Evolutionary conservation across 192 early-diverging fungal genomes (phyloP).

Genomic region (Umbelopsis ramanniana): DNA sequence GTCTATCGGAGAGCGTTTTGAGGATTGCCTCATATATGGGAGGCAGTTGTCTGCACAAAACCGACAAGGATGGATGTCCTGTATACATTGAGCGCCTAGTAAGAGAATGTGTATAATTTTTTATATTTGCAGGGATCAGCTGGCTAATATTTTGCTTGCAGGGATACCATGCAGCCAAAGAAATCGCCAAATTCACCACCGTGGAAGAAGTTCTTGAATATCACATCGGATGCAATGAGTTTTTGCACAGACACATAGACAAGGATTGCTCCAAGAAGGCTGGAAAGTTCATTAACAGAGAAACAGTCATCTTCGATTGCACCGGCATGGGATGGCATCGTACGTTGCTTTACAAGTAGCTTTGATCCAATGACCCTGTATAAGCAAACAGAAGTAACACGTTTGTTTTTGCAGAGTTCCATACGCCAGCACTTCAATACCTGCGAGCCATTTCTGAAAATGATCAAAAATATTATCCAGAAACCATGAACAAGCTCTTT

Average conservation of each 20-base stretch:
- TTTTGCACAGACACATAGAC: slow-evolving; percentile 70
- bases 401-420: slow-evolving; percentile 46
- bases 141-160: slow-evolving; percentile 20
- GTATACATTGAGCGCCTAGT: slow-evolving; percentile 93
- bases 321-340: slow-evolving; percentile 80
- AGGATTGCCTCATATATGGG: slow-evolving; percentile 69
- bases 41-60: slow-evolving; percentile 81
- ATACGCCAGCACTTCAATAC: slow-evolving; percentile 71
- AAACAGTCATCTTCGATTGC: slow-evolving; percentile 91
- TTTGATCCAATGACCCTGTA: neutral
- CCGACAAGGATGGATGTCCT: slow-evolving; percentile 87
- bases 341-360: slow-evolving; percentile 42
- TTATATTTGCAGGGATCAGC: neutral
- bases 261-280: slow-evolving; percentile 77
- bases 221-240: slow-evolving; percentile 74
- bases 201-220: slow-evolving; percentile 66
- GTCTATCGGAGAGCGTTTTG: slow-evolving; percentile 67
- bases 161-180: slow-evolving; percentile 69
- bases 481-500: slow-evolving; percentile 89
- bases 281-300: slow-evolving; percentile 72
- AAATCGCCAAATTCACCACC: slow-evolving; percentile 62
- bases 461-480: slow-evolving; percentile 95
- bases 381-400: neutral
- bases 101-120: slow-evolving; percentile 18
- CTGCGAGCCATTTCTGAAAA: slow-evolving; percentile 75